Evolutionary conservation across 805 yeast species (phyloP), one percentile per base, ranked within the genome.

Genomic region (Ogataea henricii): DNA sequence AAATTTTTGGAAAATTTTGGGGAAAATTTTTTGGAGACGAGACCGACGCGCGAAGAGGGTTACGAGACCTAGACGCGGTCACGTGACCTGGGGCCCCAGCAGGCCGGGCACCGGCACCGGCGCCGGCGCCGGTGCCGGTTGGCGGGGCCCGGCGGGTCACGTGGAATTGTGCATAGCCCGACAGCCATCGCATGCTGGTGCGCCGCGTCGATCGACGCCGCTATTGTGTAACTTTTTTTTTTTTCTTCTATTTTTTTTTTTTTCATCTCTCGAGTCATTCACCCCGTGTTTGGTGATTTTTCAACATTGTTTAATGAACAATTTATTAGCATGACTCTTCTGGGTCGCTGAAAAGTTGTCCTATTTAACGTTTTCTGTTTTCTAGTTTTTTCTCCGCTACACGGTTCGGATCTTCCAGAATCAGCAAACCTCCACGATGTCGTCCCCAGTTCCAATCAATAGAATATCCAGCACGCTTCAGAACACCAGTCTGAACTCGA

Each of bases 381-480:
- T 34, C 37, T 6, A 17, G 14, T 34, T 34, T 34, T 34, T 16
- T 16, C 20, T 9, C 20, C 4, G 10, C 6, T 34, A 6, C 21
- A 14, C 6, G 21, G 4, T 34, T 14, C 32, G n/a, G n/a, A 27
- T 4, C 6, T 7, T 13, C 32, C 6, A 10, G 10, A 8, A 6
- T 30, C 34, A 13, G 4, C 30, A 27, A 27, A 27, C 34, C 10
- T 6, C 23, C 17, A 58, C 18, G 56, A 86, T 86, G 92, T 67
- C 86, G 18, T 70, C 82, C 34, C 87, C 89, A 45, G 83, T 82
- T 67, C 85, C 85, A 64, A 85, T 86, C 57, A 65, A 73, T 43
- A 71, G 72, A 52, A 62, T 79, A 46, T 79, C 81, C 51, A 68
- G 76, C 47, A 66, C 82, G 12, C 82, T 86, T 60, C 77, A 81